These are phyloP conservation scores for Aspergillus bombycis DNA, from an alignment of 2,329 filamentous ascomycete genomes.

Conservation along the genomic window DNA sequence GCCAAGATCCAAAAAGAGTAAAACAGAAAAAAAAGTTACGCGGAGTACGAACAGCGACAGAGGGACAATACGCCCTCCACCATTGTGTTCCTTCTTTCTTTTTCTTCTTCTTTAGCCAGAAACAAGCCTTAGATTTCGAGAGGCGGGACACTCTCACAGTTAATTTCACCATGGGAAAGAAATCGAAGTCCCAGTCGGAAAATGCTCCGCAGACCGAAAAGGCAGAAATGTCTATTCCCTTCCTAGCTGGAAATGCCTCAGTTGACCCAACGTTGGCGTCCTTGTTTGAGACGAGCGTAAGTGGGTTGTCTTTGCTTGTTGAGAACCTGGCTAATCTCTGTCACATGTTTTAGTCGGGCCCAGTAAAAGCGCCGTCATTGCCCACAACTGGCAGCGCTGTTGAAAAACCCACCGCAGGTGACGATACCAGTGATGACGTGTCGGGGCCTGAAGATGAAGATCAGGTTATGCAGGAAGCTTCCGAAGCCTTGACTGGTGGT, in stretches of 20 bases:
- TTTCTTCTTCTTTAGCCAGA: not conserved
- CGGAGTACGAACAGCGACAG: not conserved
- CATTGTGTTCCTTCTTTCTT: not conserved
- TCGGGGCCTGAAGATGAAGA: constrained; percentile 38
- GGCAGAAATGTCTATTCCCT: constrained; percentile 30
- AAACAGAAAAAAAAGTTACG: constrained; percentile 8
- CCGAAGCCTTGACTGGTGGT: constrained; percentile 47
- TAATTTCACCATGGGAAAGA: constrained; percentile 37
- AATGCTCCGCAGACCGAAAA: constrained; percentile 10
- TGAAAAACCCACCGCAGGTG: constrained; percentile 19
- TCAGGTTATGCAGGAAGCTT: constrained; percentile 46
- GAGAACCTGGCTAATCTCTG: constrained; percentile 3
- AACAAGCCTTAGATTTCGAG: not conserved
- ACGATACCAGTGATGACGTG: constrained; percentile 28
- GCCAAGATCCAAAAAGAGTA: constrained; percentile 16
- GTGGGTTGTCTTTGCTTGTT: constrained; percentile 35
- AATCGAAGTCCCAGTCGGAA: constrained; percentile 35
- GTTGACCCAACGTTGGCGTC: constrained; percentile 71
- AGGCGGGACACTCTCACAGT: not conserved
- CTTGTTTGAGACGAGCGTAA: constrained; percentile 73
- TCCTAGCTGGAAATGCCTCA: constrained; percentile 63
- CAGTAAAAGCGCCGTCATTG: constrained; percentile 41
- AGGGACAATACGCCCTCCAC: not conserved
- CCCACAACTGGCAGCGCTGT: constrained; percentile 11
- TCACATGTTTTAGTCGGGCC: constrained; percentile 36